phyloP scores from a whole-genome alignment of 768 basidiomycete species.

The Tephrocybe sp. region DNA sequence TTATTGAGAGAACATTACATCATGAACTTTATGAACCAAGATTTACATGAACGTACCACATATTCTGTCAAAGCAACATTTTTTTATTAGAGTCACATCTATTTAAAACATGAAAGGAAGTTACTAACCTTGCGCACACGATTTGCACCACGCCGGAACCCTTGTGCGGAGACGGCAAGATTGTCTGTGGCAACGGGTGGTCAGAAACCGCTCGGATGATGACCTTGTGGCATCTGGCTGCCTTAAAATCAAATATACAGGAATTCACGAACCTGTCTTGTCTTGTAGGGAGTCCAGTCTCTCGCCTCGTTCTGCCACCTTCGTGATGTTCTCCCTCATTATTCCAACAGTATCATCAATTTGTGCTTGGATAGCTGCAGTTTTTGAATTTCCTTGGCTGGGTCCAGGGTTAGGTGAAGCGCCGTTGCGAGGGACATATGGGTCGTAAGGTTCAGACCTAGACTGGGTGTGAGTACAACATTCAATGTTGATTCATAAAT shows the following conservation, averaged over 20 bases:
- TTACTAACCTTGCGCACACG: conserved; percentile 88
- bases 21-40: conserved; percentile 1
- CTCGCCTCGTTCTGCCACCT: conserved; percentile 94
- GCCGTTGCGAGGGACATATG: conserved; percentile 89
- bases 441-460: conserved; percentile 99
- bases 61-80: conserved; percentile 50
- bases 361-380: conserved; percentile 93
- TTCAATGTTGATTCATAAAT: conserved; percentile 7
- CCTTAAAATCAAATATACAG: background rate
- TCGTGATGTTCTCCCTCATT: conserved; percentile 97
- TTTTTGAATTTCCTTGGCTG: conserved; percentile 72
- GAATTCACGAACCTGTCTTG: conserved; percentile 80
- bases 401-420: conserved; percentile 52
- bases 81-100: too few species aligned
- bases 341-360: conserved; percentile 97
- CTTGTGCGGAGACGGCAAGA: conserved; percentile 97
- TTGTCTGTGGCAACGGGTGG: conserved; percentile 57
- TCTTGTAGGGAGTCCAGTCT: conserved; percentile 91
- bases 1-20: conserved; percentile 11
- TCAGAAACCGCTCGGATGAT: conserved; percentile 1
- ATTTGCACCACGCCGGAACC: conserved; percentile 96
- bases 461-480: conserved; percentile 14
- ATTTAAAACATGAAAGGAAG: background rate
- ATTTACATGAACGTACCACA: conserved; percentile 66
- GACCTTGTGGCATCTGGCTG: background rate